phyloP scores from a whole-genome alignment of 1,139 yeast genomes.

The Entelexis sorbosivorans region DNA sequence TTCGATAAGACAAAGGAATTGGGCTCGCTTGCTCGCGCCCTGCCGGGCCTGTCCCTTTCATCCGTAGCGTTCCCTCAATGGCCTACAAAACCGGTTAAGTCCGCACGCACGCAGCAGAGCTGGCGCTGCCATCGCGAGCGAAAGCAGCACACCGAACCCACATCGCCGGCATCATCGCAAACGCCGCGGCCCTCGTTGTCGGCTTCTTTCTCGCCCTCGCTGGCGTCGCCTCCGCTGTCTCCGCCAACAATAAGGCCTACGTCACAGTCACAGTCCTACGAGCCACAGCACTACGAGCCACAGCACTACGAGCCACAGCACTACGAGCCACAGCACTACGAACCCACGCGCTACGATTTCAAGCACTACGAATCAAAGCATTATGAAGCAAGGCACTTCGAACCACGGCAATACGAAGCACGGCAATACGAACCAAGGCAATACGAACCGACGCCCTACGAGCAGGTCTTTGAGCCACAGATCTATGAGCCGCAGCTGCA shows the following conservation, averaged over 20 bases:
- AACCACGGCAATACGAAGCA: background rate
- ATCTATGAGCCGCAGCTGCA: background rate
- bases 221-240: no score
- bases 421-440: background rate
- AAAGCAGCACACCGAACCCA: background rate
- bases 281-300: no score
- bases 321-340: background rate
- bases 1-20: background rate
- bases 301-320: no score
- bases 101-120: background rate
- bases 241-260: no score
- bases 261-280: no score
- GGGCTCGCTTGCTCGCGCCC: slow-evolving; percentile 5
- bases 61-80: background rate
- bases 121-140: slow-evolving; percentile 3
- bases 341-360: no score
- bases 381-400: background rate
- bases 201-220: no score
- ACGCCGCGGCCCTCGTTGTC: background rate
- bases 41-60: slow-evolving; percentile 7
- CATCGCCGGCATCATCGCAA: background rate
- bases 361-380: no score
- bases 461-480: background rate
- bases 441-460: background rate
- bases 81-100: background rate